Base-by-base conservation (phyloP, 176 grass and related monocot genomes). In the Juncus inflexus region DNA sequence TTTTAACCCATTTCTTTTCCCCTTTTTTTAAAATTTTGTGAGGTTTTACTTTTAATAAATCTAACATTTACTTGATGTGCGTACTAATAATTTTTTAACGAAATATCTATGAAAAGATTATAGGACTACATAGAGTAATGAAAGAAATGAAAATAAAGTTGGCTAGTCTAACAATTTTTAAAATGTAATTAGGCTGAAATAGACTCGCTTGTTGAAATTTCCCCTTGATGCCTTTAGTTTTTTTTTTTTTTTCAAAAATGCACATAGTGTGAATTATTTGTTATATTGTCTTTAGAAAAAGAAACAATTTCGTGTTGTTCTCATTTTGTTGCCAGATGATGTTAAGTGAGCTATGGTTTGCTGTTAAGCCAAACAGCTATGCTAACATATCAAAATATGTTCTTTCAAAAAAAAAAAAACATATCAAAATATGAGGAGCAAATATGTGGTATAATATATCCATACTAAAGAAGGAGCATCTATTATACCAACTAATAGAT, bases 111-210 rank as follows among this genome's bases (percentile, higher is more conserved):
- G 19, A 28, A 28, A 28, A 28, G 1, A 28, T 28, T 28, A 28
- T 28, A 28, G 19, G 1, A 28, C 19, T 38, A 37, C n/a, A 13
- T 42, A n/a, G 50, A 51, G 5, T 50, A 68, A 11, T 54, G 39
- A 15, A 12, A 69, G 55, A 55, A 55, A 69, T 55, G 51, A 43
- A 35, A 43, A 7, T 13, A 42, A 69, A 70, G 50, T 15, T 69
- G 36, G 7, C 37, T n/a, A 37, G 35, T 11, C 12, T 67, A 56
- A 35, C 36, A 39, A 53, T 15, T 40, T 41, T 15, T 40, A 2
- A 55, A 15, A 13, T 9, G 41, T 69, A 58, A 35, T 16, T 57
- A 9, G 6, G 4, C 8, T 5, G 13, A 12, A 47, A 47, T 9
- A 47, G 43, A 47, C 43, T 9, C 19, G 19, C 43, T 3, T 16